These are phyloP conservation scores for Pochonia chlamydosporia DNA, from an alignment of 2,329 filamentous ascomycete species.

Conservation along the genomic window DNA sequence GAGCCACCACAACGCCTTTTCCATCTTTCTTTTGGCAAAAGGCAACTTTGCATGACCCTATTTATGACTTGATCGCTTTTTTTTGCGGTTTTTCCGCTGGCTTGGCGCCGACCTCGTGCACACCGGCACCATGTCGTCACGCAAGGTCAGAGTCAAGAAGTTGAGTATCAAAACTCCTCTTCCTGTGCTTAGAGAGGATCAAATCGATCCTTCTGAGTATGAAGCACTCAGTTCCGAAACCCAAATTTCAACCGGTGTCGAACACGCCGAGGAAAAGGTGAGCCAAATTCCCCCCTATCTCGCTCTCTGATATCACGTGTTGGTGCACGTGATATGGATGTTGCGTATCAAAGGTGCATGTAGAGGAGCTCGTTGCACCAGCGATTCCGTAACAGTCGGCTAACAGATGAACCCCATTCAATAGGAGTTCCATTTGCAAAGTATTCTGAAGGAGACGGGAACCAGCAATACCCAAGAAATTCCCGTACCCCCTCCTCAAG, in stretches of 20 bases:
- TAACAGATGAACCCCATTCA: not conserved
- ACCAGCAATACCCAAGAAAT: slow-evolving; percentile 56
- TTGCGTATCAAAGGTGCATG: not conserved
- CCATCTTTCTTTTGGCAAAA: slow-evolving; percentile 44
- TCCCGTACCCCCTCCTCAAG: slow-evolving; percentile 58
- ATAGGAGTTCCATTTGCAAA: slow-evolving; percentile 93
- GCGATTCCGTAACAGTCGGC: not conserved
- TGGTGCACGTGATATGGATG: slow-evolving; percentile 34
- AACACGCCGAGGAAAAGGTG: slow-evolving; percentile 95
- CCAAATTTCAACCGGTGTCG: slow-evolving; percentile 92
- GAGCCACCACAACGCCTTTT: slow-evolving; percentile 41
- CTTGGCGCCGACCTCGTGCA: slow-evolving; percentile 31
- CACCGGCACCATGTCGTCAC: slow-evolving; percentile 51
- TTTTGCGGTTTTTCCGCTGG: slow-evolving; percentile 54
- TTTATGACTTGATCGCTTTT: slow-evolving; percentile 61
- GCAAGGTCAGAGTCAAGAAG: slow-evolving; percentile 81
- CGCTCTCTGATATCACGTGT: slow-evolving; percentile 42
- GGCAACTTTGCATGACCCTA: slow-evolving; percentile 47
- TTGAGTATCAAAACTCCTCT: slow-evolving; percentile 86
- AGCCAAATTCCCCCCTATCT: slow-evolving; percentile 40
- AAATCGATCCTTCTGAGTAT: slow-evolving; percentile 82
- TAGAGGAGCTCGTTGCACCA: not conserved
- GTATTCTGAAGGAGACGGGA: slow-evolving; percentile 57
- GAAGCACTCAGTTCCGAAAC: slow-evolving; percentile 76
- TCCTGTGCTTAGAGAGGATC: slow-evolving; percentile 80